Base-by-base conservation (phyloP, 208 protist genomes). In the Herpetomonas tarakana region DNA sequence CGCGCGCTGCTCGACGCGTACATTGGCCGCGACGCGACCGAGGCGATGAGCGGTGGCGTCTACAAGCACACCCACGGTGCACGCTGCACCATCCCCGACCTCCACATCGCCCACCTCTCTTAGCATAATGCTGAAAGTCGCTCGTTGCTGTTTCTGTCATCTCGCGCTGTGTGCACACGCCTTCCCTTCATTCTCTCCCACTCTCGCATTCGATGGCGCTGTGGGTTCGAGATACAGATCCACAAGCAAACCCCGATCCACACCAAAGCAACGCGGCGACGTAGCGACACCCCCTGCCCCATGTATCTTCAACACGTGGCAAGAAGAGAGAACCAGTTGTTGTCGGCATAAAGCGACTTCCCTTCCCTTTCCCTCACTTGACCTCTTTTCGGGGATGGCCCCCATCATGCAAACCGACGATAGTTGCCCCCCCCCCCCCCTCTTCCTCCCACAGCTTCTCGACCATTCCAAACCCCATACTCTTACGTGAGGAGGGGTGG, bases 11-110 rank as follows among this genome's bases (percentile, higher is more conserved):
- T 94, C 2, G 76, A 91, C 57, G 59, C 74, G 54, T 91, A 81
- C 47, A 64, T 89, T 41, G 89, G 83, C 55, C 90, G 83, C 49
- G 86, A 93, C 64, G 79, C 81, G 2, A 91, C 82, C 18, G 60
- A 61, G 28, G 85, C 74, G 27, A 91, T 95, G 62, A 72, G 52
- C 46, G 82, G 84, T 55, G 76, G 71, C 9, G 75, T 92, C 14
- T 91, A 94, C 76, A 73, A 75, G 14, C 84, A 94, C 69, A 77
- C 73, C 11, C 58, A 61, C 31, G 81, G 71, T 11, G 85, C 85
- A 2, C 74, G 83, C 61, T 78, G 74, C 46, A 54, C 89, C 45
- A 66, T 92, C 25, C 65, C 70, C 46, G 68, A 88, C 58, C 78
- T 93, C 19, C 74, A 78, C 58, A 74, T 93, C 26, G 81, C 78